Evolutionary conservation across 176 grass and related monocot genomes (phyloP).

Genomic region (Poa pratensis): DNA sequence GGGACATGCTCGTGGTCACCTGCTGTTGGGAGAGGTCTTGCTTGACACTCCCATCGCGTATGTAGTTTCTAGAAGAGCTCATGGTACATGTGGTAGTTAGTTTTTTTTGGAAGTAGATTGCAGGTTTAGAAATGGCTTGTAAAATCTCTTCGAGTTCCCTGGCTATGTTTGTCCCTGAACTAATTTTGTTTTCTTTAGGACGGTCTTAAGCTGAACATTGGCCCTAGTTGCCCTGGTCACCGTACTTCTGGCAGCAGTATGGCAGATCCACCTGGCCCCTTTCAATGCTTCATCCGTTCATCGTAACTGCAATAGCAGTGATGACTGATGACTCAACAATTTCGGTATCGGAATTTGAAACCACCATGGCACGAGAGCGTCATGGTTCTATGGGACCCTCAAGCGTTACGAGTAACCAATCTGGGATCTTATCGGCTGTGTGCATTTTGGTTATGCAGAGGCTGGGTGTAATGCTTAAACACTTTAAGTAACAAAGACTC

Average conservation of each 20-base stretch:
- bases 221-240: background rate
- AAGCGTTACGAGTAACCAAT: background rate
- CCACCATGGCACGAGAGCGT: background rate
- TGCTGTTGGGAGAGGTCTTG: constrained; percentile 14
- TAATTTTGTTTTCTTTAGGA: background rate
- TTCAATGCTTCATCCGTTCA: background rate
- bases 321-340: background rate
- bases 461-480: too few species aligned
- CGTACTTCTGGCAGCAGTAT: background rate
- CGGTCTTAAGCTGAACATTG: background rate
- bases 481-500: too few species aligned
- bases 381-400: background rate
- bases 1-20: constrained; percentile 13
- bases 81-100: constrained; percentile 22
- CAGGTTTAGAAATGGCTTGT: background rate
- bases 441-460: too few species aligned
- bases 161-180: background rate
- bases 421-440: background rate
- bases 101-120: constrained; percentile 27
- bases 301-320: background rate
- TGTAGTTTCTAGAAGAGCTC: constrained; percentile 37
- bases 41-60: background rate
- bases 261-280: background rate
- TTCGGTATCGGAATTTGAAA: background rate
- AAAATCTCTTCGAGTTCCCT: too few species aligned